These are phyloP conservation scores for Cymodocea nodosa DNA, from an alignment of 116 monocot species.

Conservation along the genomic window DNA sequence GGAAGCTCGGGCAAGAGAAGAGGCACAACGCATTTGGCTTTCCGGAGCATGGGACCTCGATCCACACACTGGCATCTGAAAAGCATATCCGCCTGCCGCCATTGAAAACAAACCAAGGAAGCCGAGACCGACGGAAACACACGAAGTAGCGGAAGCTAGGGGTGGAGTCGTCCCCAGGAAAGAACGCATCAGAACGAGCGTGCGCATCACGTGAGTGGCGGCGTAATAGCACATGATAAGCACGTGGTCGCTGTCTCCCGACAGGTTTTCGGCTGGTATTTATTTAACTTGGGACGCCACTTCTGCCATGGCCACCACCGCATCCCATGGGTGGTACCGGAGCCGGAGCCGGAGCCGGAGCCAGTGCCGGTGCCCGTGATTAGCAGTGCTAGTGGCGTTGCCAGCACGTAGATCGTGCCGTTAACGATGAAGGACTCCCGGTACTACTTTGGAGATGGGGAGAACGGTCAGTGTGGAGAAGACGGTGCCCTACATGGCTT, in stretches of 20 bases:
- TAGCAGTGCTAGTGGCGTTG: no score
- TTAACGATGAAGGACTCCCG: slow-evolving; percentile 8
- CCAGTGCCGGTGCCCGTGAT: not conserved
- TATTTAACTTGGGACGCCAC: not conserved
- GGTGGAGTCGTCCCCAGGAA: no score
- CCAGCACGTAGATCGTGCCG: not conserved
- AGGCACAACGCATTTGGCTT: not conserved
- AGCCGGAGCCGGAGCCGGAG: no score
- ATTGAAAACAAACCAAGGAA: not conserved
- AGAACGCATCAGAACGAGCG: not conserved
- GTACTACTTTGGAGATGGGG: slow-evolving; percentile 8
- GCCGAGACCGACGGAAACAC: not conserved
- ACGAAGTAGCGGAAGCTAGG: not conserved
- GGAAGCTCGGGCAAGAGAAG: no score
- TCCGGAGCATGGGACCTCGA: not conserved
- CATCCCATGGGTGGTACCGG: not conserved
- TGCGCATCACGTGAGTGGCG: not conserved
- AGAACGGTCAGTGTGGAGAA: not conserved
- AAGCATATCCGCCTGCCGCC: not conserved
- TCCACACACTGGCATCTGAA: not conserved
- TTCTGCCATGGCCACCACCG: not conserved
- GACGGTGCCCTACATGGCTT: slow-evolving; percentile 2
- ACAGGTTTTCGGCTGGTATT: not conserved
- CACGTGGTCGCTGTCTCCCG: not conserved
- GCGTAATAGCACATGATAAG: not conserved